These are phyloP conservation scores for Volutella citrinella DNA, from an alignment of 2,329 filamentous ascomycete genomes.

Conservation along the genomic window DNA sequence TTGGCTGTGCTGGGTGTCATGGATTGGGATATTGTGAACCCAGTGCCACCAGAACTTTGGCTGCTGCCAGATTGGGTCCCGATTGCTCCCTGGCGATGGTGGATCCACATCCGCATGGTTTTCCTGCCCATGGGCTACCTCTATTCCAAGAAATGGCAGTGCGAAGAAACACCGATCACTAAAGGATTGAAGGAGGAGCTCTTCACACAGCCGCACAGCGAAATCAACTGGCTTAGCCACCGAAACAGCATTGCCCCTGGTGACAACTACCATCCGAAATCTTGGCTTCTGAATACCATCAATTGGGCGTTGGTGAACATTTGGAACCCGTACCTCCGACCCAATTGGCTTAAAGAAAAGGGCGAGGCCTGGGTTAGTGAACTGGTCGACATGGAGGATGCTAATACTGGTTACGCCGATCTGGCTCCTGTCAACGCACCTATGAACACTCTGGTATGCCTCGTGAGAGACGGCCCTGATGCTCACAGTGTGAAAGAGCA, in stretches of 20 bases:
- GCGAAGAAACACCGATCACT: slow-evolving; percentile 72
- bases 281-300: slow-evolving; percentile 72
- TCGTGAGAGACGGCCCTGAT: slow-evolving; percentile 77
- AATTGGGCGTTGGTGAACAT: slow-evolving; percentile 79
- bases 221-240: slow-evolving; percentile 73
- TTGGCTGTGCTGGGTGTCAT: slow-evolving; percentile 78
- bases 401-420: slow-evolving; percentile 83
- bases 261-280: slow-evolving; percentile 94
- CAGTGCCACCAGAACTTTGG: slow-evolving; percentile 91
- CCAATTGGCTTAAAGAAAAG: slow-evolving; percentile 60
- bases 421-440: slow-evolving; percentile 87
- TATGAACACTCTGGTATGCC: slow-evolving; percentile 87
- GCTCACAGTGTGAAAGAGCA: slow-evolving; percentile 71
- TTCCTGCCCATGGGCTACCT: slow-evolving; percentile 89
- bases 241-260: slow-evolving; percentile 75
- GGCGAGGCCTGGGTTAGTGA: slow-evolving; percentile 82
- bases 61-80: slow-evolving; percentile 88
- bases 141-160: slow-evolving; percentile 79
- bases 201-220: slow-evolving; percentile 73
- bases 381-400: slow-evolving; percentile 85
- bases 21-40: slow-evolving; percentile 91
- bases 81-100: slow-evolving; percentile 90
- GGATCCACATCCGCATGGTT: slow-evolving; percentile 98
- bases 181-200: slow-evolving; percentile 74
- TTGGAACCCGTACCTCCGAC: slow-evolving; percentile 75